Evolutionary conservation across 1,284 basidiomycete species (phyloP).

Genomic region (Irpex lacteus): DNA sequence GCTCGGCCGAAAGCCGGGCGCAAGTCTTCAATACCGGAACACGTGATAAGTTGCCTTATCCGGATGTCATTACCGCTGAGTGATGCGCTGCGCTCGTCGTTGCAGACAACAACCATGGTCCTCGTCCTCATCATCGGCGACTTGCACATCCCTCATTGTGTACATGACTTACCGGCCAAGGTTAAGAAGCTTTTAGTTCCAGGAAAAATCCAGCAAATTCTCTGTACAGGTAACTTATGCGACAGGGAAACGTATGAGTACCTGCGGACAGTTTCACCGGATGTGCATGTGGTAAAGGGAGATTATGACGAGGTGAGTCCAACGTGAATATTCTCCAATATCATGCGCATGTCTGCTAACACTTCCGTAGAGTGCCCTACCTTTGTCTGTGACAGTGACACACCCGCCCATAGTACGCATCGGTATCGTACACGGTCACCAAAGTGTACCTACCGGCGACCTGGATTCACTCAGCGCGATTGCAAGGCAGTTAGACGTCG

Average conservation of each 20-base stretch:
- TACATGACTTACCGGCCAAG: slow-evolving; percentile 90
- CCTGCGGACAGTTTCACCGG: slow-evolving; percentile 93
- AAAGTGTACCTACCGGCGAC: slow-evolving; percentile 91
- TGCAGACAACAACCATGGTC: slow-evolving; percentile 47
- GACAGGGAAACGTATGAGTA: slow-evolving; percentile 98
- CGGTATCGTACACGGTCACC: slow-evolving; percentile 94
- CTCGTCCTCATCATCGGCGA: slow-evolving; percentile 94
- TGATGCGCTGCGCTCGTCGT: background rate
- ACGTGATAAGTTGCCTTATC: background rate
- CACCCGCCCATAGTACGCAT: slow-evolving; percentile 92
- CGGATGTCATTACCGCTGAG: background rate
- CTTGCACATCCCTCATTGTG: slow-evolving; percentile 87
- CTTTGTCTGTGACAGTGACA: slow-evolving; percentile 78
- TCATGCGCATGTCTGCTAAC: background rate
- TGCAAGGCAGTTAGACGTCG: slow-evolving; percentile 95
- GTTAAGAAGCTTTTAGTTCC: slow-evolving; percentile 97
- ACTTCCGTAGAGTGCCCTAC: slow-evolving; percentile 62
- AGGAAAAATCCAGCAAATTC: slow-evolving; percentile 97
- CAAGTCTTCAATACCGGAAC: background rate
- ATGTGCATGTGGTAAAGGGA: slow-evolving; percentile 89
- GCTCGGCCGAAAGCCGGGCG: background rate
- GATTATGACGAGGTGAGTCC: slow-evolving; percentile 89
- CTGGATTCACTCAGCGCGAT: slow-evolving; percentile 84
- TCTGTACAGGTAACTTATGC: slow-evolving; percentile 97
- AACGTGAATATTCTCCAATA: background rate